Conservation (phyloP, 768 basidiomycete genomes). For the Coprinellus aureogranulatus region DNA sequence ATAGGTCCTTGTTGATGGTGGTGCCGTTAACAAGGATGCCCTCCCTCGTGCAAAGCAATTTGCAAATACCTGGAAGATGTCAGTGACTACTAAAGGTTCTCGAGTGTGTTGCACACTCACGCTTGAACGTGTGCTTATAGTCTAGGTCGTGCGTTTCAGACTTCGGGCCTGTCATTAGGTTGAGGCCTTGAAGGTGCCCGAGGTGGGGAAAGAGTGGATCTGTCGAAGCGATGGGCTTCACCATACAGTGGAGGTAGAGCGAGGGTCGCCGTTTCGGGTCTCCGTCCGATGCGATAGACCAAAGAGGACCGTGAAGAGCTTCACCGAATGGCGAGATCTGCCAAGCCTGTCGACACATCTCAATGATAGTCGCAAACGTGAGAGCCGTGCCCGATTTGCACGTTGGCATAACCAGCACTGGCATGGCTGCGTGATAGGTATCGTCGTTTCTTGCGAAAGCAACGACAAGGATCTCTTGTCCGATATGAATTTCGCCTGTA, state of each 20-base stretch:
- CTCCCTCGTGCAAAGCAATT: constrained; percentile 17
- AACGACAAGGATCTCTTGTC: constrained; percentile 25
- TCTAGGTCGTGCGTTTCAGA: constrained; percentile 20
- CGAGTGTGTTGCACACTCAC: too few species aligned
- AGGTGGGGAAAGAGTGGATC: constrained; percentile 10
- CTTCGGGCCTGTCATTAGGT: constrained; percentile 13
- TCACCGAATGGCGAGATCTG: constrained; percentile 21
- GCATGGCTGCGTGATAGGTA: constrained; percentile 17
- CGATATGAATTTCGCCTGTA: constrained; percentile 22
- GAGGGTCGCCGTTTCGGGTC: constrained; percentile 19
- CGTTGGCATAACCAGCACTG: constrained; percentile 17
- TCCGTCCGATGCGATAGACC: constrained; percentile 19
- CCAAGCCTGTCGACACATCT: constrained; percentile 20
- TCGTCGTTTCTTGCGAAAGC: constrained; percentile 19
- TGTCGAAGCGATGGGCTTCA: constrained; percentile 9
- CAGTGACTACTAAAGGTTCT: background rate
- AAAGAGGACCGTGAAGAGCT: constrained; percentile 15
- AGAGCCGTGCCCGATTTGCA: constrained; percentile 17
- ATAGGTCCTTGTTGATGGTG: constrained; percentile 18
- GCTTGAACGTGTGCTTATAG: constrained; percentile 20
- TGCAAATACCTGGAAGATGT: constrained; percentile 18
- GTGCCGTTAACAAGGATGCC: constrained; percentile 16
- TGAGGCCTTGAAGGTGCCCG: constrained; percentile 13
- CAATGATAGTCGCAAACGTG: constrained; percentile 12
- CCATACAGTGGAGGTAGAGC: constrained; percentile 21